phyloP scores from a whole-genome alignment of 2,329 filamentous ascomycete species.

The Sporothrix brunneoviolacea region DNA sequence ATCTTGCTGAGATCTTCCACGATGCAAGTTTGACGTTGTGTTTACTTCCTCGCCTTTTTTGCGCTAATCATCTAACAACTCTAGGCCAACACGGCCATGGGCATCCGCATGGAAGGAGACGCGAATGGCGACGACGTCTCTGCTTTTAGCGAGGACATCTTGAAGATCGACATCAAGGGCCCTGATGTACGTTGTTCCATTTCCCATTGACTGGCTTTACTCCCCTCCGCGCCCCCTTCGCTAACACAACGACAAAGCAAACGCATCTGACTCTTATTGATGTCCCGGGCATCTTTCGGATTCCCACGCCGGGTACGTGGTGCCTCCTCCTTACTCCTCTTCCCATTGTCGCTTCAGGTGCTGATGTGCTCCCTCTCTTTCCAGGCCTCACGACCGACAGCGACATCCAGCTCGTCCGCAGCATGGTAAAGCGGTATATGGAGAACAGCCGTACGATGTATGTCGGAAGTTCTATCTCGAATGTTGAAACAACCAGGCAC shows the following conservation, averaged over 20 bases:
- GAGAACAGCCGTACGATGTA: constrained; percentile 39
- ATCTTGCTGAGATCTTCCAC: constrained; percentile 33
- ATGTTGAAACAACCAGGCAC: accelerated
- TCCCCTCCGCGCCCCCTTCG: neutral
- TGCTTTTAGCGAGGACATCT: constrained; percentile 40
- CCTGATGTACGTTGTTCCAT: constrained; percentile 29
- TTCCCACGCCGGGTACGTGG: constrained; percentile 27
- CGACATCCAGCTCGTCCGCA: constrained; percentile 39
- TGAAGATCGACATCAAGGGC: constrained; percentile 39
- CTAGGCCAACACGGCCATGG: constrained; percentile 39
- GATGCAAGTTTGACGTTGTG: constrained; percentile 26
- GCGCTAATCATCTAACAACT: too few species aligned
- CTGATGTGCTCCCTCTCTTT: too few species aligned
- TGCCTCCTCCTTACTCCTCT: too few species aligned
- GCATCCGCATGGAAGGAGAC: constrained; percentile 27
- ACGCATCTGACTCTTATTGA: constrained; percentile 47
- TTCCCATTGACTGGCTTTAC: neutral
- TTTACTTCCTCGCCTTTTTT: neutral
- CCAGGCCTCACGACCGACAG: constrained; percentile 36
- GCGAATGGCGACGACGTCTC: neutral
- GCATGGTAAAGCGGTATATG: constrained; percentile 44
- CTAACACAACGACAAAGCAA: constrained; percentile 22
- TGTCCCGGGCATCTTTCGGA: constrained; percentile 47
- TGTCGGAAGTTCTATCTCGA: constrained; percentile 13
- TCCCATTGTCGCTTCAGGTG: constrained; percentile 6